Evolutionary conservation across 1,284 basidiomycete genomes (phyloP), one percentile per base, ranked within the genome.

Genomic region (Amylostereum chailletii): DNA sequence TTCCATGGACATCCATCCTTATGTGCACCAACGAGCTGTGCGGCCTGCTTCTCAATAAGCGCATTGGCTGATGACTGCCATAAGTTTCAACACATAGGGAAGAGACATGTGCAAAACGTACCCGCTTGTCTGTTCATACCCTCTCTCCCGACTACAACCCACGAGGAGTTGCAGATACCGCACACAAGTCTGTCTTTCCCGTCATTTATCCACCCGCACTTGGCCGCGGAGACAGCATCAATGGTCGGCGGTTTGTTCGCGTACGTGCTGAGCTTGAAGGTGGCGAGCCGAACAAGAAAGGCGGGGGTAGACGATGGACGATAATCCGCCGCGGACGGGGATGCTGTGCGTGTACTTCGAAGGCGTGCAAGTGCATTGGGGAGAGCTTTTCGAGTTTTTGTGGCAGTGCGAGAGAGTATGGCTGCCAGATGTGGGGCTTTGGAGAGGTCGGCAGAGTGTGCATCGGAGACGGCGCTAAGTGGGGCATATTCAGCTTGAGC

Each of bases 1-100:
- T 77, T 86, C 88, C 88, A 90, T 2, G 88, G 88, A 59, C 87
- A 90, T 0, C 85, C 83, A 47, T 79, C 71, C 61, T 88, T 89
- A 61, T 90, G 88, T 60, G 74, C 74, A 9, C 78, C 74, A 1
- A 89, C 76, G 5, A 90, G 66, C 38, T 75, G 75, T 2, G 60
- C 54, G 4, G 74, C 73, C 60, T 90, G 88, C 58, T 83, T 89
- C 61, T 87, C 84, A 33, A 87, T 67, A 51, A 90, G 68, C 10
- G 78, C 61, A 61, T 75, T 79, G 40, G 81, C 86, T 86, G 27
- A 7, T 26, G 8, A 7, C 7, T 8, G 10, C 4, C 29, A 4
- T 43, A 7, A 43, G 27, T 42, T 26, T 42, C 27, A 6, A 30
- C 9, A 26, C 29, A 30, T 30, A 43, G 6, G 42, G 7, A 7